phyloP scores from a whole-genome alignment of 257 asterid genomes.

The Paraleonurus japonicus region DNA sequence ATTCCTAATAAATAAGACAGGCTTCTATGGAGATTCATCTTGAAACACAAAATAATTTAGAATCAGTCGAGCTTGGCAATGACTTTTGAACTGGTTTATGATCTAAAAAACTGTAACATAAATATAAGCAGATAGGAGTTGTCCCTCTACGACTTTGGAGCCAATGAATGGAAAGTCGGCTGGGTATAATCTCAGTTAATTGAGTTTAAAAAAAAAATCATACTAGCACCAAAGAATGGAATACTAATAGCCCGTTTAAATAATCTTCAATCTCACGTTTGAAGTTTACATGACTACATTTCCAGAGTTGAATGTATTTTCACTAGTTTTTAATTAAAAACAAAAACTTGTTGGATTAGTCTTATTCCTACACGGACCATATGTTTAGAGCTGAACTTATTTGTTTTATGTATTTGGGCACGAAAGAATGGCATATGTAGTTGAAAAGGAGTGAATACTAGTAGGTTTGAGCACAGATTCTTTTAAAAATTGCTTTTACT shows the following conservation, averaged over 20 bases:
- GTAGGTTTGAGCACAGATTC: not conserved
- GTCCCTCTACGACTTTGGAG: not conserved
- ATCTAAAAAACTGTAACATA: not conserved
- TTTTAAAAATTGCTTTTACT: too few species aligned
- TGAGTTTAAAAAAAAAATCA: not conserved
- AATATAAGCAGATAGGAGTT: slow-evolving; percentile 1
- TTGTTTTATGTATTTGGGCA: not conserved
- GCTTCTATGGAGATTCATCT: not conserved
- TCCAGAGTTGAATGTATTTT: not conserved
- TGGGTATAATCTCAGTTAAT: not conserved
- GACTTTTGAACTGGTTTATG: slow-evolving; percentile 3
- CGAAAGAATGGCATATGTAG: not conserved
- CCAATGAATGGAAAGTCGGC: not conserved
- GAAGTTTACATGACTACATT: not conserved
- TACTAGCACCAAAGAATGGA: not conserved
- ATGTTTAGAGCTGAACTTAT: not conserved
- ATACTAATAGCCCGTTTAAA: not conserved
- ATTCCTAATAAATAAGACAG: not conserved
- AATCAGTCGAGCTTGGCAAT: not conserved
- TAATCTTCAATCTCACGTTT: not conserved
- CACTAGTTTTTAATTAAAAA: not conserved
- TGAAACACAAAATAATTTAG: not conserved
- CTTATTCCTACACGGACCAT: not conserved
- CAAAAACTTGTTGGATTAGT: not conserved
- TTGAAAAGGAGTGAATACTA: not conserved